These are phyloP conservation scores for Russula compacta DNA, from an alignment of 768 basidiomycete species.

Conservation along the genomic window DNA sequence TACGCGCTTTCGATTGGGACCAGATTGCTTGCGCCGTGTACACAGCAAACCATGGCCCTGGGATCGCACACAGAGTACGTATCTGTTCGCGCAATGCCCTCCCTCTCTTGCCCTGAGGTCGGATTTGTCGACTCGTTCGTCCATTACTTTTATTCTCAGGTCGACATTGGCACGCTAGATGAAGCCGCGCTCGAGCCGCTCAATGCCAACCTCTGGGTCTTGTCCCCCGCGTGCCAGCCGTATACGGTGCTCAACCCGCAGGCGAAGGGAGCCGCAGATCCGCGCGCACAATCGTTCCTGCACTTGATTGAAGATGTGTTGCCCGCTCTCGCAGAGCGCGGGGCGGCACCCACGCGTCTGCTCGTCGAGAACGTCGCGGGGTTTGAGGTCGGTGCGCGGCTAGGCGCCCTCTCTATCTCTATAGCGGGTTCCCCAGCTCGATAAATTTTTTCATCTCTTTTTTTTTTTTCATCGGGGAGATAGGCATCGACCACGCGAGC, in stretches of 20 bases:
- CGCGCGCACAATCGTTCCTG: constrained; percentile 67
- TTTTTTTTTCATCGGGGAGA: not conserved
- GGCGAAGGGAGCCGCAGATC: constrained; percentile 62
- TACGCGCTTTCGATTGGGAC: constrained; percentile 81
- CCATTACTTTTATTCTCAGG: constrained; percentile 26
- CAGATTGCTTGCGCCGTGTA: constrained; percentile 66
- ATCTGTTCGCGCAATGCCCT: not conserved
- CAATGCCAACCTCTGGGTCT: constrained; percentile 59
- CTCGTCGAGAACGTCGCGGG: constrained; percentile 79
- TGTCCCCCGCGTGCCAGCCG: constrained; percentile 79
- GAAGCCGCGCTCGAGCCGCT: constrained; percentile 37
- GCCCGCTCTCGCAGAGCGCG: constrained; percentile 40
- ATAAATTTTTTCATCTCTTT: not conserved
- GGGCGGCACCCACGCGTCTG: constrained; percentile 46
- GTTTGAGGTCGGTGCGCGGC: constrained; percentile 61
- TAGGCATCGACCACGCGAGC: constrained; percentile 60
- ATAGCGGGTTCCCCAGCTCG: too few relatives aligned
- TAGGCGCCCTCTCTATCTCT: not conserved
- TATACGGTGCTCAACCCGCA: constrained; percentile 71
- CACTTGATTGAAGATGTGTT: constrained; percentile 57
- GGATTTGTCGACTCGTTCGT: not conserved
- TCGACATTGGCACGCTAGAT: constrained; percentile 52
- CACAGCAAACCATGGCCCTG: constrained; percentile 43
- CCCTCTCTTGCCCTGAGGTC: not conserved
- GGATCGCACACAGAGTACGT: constrained; percentile 43